These are phyloP conservation scores for Elaeagnus macrophylla DNA, from an alignment of 306 rosid species.

Conservation along the genomic window DNA sequence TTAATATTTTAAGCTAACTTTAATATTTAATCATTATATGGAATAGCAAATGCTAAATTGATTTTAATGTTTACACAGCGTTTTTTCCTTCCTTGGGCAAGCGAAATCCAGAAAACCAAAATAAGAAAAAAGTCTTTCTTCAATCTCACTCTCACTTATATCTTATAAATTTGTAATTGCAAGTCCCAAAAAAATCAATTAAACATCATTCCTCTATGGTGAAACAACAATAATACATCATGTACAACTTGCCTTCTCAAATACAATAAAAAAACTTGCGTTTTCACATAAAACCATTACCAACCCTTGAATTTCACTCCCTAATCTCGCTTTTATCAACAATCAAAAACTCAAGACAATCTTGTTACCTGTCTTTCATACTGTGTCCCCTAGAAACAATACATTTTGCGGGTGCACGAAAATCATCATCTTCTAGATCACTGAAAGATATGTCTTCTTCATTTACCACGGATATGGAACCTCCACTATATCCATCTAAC, in stretches of 20 bases:
- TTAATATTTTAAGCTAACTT: too few species aligned
- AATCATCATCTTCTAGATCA: constrained; percentile 87
- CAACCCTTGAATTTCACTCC: not conserved
- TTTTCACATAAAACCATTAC: constrained; percentile 2
- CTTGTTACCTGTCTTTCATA: constrained; percentile 5
- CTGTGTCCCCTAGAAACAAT: constrained; percentile 31
- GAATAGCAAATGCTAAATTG: constrained; percentile 4
- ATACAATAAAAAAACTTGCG: constrained; percentile 13
- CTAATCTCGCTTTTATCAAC: not conserved
- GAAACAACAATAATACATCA: constrained; percentile 23
- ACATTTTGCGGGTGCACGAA: constrained; percentile 29
- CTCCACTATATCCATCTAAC: constrained; percentile 32
- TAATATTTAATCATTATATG: not conserved
- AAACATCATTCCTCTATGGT: constrained; percentile 21
- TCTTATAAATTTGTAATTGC: constrained; percentile 15
- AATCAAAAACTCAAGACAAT: constrained; percentile 1
- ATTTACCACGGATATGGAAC: constrained; percentile 27
- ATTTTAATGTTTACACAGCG: constrained; percentile 4
- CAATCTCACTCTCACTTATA: not conserved
- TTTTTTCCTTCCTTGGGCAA: not conserved
- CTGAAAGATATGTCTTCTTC: constrained; percentile 96
- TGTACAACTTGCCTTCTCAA: constrained; percentile 34
- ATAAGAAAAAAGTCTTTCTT: constrained; percentile 1
- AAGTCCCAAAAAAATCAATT: constrained; percentile 21
- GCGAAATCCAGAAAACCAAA: not conserved